Base-by-base conservation (phyloP, 495 filamentous ascomycete genomes). In the Hypomontagnella submonticulosa region DNA sequence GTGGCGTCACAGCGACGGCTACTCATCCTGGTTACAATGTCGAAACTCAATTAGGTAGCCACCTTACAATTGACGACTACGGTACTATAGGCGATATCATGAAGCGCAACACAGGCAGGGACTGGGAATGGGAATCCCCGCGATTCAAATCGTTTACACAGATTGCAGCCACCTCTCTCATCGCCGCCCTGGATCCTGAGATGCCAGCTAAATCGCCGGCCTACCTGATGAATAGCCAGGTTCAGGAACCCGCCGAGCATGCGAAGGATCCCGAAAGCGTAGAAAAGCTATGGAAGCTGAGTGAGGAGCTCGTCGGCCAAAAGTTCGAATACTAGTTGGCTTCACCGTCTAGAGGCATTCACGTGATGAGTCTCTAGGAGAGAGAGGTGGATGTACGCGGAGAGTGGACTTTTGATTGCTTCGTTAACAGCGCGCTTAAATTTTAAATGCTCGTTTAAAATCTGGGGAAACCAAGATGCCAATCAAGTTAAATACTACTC, bases 301-400 rank as follows among this genome's bases (percentile, higher is more conserved):
- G 78, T 41, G 82, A 86, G 71, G 67, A 79, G 69, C 61, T 86
- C 50, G 80, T 82, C 19, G 75, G 73, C 38, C 71, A 83, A 69
- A 75, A 70, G 15, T 83, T 82, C 64, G 58, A 63, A 36, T 69
- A 71, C 20, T 75, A 15, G 57, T 19, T 15, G 7, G 8, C 12
- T n/a, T n/a, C n/a, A n/a, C n/a, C n/a, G n/a, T n/a, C n/a, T n/a
- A n/a, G n/a, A n/a, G n/a, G n/a, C n/a, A n/a, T n/a, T n/a, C n/a
- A n/a, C n/a, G n/a, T 10, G 8, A 15, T 4, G 16, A 15, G 27
- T 12, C 1, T n/a, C n/a, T n/a, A n/a, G n/a, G n/a, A n/a, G n/a
- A n/a, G n/a, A n/a, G n/a, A n/a, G n/a, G n/a, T n/a, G n/a, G n/a
- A n/a, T n/a, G n/a, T n/a, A n/a, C n/a, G n/a, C n/a, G n/a, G n/a